Percentiles rank a stretch among this genome's conserved stretches.
phyloP scores from a whole-genome alignment of 306 rosid genomes.

The Lotus japonicus region DNA sequence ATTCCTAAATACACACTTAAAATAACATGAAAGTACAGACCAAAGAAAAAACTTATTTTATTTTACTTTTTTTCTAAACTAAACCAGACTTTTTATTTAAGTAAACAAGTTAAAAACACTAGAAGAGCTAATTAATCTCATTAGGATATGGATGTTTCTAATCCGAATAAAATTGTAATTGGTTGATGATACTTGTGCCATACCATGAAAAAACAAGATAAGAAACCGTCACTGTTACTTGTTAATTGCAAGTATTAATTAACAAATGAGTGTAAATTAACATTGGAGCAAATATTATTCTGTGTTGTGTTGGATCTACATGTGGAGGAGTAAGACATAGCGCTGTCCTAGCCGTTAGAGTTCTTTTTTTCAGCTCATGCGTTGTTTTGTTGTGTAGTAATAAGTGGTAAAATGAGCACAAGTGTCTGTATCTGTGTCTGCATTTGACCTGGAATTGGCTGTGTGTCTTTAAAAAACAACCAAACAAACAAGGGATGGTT shows the following conservation, averaged over 20 bases:
- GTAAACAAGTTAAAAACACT: too few relatives aligned
- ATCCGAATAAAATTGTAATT: too few relatives aligned
- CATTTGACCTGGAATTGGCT: not conserved
- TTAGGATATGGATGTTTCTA: too few relatives aligned
- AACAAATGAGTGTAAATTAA: not conserved
- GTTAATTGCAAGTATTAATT: not conserved
- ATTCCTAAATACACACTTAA: too few relatives aligned
- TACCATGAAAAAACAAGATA: too few relatives aligned
- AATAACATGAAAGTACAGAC: too few relatives aligned
- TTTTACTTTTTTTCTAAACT: too few relatives aligned
- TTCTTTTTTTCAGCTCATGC: slow-evolving; percentile 14
- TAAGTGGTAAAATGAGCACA: not conserved
- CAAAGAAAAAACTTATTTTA: too few relatives aligned
- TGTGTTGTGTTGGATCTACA: slow-evolving; percentile 4
- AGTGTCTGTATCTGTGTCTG: not conserved
- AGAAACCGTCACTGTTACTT: too few relatives aligned
- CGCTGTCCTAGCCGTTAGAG: slow-evolving; percentile 45
- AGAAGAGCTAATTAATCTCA: too few relatives aligned
- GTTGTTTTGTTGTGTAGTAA: slow-evolving; percentile 19
- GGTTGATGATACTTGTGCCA: too few relatives aligned
- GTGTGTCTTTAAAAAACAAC: not conserved
- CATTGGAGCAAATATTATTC: not conserved
- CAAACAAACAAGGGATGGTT: slow-evolving; percentile 4
- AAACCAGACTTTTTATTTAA: too few relatives aligned
- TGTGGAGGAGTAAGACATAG: not conserved